phyloP scores from a whole-genome alignment of 345 rosid genomes.

The Nasturtium officinale region DNA sequence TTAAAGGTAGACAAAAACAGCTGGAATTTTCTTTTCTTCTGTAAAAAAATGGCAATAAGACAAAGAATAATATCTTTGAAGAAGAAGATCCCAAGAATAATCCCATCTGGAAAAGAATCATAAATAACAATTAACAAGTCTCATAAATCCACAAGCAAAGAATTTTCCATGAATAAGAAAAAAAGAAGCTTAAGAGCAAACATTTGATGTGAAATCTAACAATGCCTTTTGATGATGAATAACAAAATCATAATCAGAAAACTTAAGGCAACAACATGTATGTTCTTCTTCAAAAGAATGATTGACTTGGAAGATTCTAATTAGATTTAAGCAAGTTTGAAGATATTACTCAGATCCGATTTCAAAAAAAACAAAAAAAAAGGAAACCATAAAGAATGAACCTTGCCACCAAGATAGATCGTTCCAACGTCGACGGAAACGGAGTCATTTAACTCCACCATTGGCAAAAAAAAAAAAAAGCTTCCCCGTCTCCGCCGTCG shows the following conservation, averaged over 20 bases:
- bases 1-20: slow-evolving; percentile 44
- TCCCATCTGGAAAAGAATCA: slow-evolving; percentile 33
- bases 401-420: slow-evolving; percentile 93
- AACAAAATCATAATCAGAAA: slow-evolving; percentile 7
- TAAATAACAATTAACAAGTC: slow-evolving; percentile 12
- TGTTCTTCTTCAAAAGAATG: not conserved
- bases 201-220: slow-evolving; percentile 17
- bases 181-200: not conserved
- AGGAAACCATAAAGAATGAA: slow-evolving; percentile 17
- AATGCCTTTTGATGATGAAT: slow-evolving; percentile 23
- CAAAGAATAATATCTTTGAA: slow-evolving; percentile 44
- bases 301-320: slow-evolving; percentile 2
- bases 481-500: slow-evolving; percentile 39
- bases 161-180: slow-evolving; percentile 10
- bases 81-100: slow-evolving; percentile 44
- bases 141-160: slow-evolving; percentile 43
- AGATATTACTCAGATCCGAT: slow-evolving; percentile 16
- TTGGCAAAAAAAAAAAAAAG: slow-evolving; percentile 60
- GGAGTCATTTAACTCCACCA: slow-evolving; percentile 62
- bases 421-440: slow-evolving; percentile 71
- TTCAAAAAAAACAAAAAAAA: slow-evolving; percentile 11
- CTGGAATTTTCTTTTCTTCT: slow-evolving; percentile 30
- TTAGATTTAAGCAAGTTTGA: slow-evolving; percentile 21
- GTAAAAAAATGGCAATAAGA: slow-evolving; percentile 38
- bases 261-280: not conserved